Evolutionary conservation across 164 flowering plant species (phyloP).

Genomic region (Sextonia rubra): DNA sequence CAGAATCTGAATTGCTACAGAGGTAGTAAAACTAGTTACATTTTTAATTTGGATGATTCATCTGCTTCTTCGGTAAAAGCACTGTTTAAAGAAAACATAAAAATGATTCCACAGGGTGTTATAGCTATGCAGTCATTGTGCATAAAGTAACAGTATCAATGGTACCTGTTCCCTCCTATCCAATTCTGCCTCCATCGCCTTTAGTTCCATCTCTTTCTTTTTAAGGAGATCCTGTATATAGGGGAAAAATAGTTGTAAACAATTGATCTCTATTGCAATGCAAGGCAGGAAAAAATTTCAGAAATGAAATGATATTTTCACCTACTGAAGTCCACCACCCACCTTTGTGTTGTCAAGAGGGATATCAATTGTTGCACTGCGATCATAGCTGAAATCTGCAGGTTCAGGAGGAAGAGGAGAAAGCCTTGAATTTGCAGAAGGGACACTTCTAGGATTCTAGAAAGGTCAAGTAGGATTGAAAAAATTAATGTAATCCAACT

Average conservation of each 20-base stretch:
- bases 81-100: too few species aligned
- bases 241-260: not conserved
- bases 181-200: slow-evolving; percentile 86
- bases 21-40: too few species aligned
- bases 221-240: slow-evolving; percentile 51
- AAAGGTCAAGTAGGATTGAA: slow-evolving; percentile 5
- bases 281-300: not conserved
- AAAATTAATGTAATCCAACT: not conserved
- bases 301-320: not conserved
- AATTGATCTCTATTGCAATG: not conserved
- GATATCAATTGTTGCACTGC: slow-evolving; percentile 69
- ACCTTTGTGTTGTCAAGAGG: slow-evolving; percentile 64
- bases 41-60: not conserved
- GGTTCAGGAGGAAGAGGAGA: slow-evolving; percentile 97
- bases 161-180: slow-evolving; percentile 83
- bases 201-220: slow-evolving; percentile 84
- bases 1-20: not conserved
- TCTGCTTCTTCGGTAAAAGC: not conserved
- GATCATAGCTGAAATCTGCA: slow-evolving; percentile 65
- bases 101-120: not conserved
- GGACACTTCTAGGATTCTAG: slow-evolving; percentile 61
- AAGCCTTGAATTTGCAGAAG: slow-evolving; percentile 74
- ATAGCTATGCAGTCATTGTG: not conserved
- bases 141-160: not conserved
- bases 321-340: not conserved